Evolutionary conservation across 345 rosid species (phyloP).

Genomic region (Salix caprea): DNA sequence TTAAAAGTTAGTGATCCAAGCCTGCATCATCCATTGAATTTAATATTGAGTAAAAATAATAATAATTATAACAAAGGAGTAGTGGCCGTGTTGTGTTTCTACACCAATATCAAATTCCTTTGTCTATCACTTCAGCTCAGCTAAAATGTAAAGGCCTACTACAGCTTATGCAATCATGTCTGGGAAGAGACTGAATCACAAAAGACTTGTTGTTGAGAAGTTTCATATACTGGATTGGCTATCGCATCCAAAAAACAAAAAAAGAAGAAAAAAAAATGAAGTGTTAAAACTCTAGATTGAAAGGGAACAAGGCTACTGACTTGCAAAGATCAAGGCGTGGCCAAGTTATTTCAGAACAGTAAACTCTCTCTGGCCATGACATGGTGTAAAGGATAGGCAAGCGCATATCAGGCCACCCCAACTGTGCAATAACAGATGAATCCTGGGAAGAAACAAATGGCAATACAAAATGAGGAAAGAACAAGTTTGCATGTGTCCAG

Average conservation of each 20-base stretch:
- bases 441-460: conserved; percentile 44
- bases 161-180: not conserved
- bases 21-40: conserved; percentile 38
- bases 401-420: conserved; percentile 99
- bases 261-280: not conserved
- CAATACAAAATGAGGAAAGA: conserved; percentile 3
- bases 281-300: not conserved
- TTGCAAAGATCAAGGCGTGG: conserved; percentile 96
- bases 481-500: not conserved
- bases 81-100: not conserved
- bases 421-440: conserved; percentile 87
- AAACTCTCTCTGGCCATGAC: conserved; percentile 95
- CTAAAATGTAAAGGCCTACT: not conserved
- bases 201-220: not conserved
- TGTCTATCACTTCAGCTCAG: not conserved
- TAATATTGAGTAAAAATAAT: too few relatives aligned
- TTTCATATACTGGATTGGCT: not conserved
- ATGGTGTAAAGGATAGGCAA: conserved; percentile 87
- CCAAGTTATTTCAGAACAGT: conserved; percentile 94
- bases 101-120: not conserved
- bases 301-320: conserved; percentile 34
- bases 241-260: not conserved
- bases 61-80: not conserved
- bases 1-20: conserved; percentile 84
- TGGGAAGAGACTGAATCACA: not conserved